Conservation (phyloP, 495 filamentous ascomycete genomes). For the Neurospora hispaniola region DNA sequence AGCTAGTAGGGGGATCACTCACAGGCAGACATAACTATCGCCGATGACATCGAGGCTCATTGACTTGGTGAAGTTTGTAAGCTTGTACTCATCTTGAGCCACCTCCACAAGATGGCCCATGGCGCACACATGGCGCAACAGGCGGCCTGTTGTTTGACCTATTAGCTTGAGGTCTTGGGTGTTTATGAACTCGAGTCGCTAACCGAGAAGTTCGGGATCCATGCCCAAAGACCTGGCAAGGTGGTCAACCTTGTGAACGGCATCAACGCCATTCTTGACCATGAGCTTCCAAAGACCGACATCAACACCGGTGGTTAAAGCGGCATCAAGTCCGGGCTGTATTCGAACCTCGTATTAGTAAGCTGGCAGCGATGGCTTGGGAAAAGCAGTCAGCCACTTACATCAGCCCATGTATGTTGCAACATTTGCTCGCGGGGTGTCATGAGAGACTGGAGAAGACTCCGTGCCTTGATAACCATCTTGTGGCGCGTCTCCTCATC, state of each 20-base stretch:
- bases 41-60: slow-evolving; percentile 24
- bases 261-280: slow-evolving; percentile 1
- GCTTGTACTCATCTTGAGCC: slow-evolving; percentile 32
- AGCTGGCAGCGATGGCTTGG: neutral
- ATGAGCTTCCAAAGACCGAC: slow-evolving; percentile 12
- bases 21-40: slow-evolving; percentile 17
- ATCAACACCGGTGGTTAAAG: slow-evolving; percentile 8
- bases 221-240: slow-evolving; percentile 7
- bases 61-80: slow-evolving; percentile 32
- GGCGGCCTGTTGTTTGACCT: slow-evolving; percentile 6
- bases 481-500: slow-evolving; percentile 6
- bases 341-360: neutral
- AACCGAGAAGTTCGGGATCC: slow-evolving; percentile 6
- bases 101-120: slow-evolving; percentile 39
- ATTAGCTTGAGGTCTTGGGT: neutral
- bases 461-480: slow-evolving; percentile 18
- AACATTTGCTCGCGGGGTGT: slow-evolving; percentile 29
- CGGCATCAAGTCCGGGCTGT: slow-evolving; percentile 5
- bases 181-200: neutral
- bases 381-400: neutral
- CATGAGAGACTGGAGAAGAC: slow-evolving; percentile 20
- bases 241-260: slow-evolving; percentile 6
- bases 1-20: neutral
- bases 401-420: slow-evolving; percentile 25
- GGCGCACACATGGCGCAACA: slow-evolving; percentile 40